Percentiles rank a stretch among this genome's conserved stretches.
phyloP scores from a whole-genome alignment of 768 basidiomycete species.

The Tulasnella sp. region DNA sequence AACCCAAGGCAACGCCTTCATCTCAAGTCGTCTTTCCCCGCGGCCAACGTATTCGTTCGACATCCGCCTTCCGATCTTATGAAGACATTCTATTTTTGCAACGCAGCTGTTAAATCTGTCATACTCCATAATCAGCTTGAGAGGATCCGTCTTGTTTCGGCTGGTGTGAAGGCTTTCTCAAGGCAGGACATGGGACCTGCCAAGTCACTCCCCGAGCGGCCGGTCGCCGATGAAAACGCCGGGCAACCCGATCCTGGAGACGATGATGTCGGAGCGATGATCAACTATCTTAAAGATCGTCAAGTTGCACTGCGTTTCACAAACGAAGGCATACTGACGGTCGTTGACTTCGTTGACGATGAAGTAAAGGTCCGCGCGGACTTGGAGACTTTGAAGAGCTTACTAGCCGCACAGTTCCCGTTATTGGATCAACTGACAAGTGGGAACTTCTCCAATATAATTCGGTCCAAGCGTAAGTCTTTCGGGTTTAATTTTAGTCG shows the following conservation, averaged over 20 bases:
- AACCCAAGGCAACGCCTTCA: constrained; percentile 58
- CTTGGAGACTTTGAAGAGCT: constrained; percentile 43
- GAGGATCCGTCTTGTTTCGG: constrained; percentile 74
- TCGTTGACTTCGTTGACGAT: constrained; percentile 71
- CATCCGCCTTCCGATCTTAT: constrained; percentile 44
- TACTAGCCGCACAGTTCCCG: constrained; percentile 76
- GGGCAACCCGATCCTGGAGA: not conserved
- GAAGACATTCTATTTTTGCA: constrained; percentile 80
- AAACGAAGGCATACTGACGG: constrained; percentile 70
- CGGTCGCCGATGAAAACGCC: constrained; percentile 29
- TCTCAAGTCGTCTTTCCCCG: constrained; percentile 59
- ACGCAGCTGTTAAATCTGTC: constrained; percentile 71
- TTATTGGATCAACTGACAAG: constrained; percentile 45
- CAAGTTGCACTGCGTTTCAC: constrained; percentile 59
- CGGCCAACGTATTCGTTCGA: constrained; percentile 69
- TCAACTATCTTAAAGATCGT: constrained; percentile 27
- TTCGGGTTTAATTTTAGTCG: not conserved
- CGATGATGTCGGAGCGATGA: not conserved
- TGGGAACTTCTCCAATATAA: constrained; percentile 43
- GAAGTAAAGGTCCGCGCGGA: constrained; percentile 48
- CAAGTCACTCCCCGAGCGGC: constrained; percentile 30
- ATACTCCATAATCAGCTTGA: constrained; percentile 72
- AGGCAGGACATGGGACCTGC: constrained; percentile 62
- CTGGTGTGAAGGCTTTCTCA: constrained; percentile 88
- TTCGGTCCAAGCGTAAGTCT: constrained; percentile 45